Conservation (phyloP, 768 basidiomycete species). For the Boletus patriciae region DNA sequence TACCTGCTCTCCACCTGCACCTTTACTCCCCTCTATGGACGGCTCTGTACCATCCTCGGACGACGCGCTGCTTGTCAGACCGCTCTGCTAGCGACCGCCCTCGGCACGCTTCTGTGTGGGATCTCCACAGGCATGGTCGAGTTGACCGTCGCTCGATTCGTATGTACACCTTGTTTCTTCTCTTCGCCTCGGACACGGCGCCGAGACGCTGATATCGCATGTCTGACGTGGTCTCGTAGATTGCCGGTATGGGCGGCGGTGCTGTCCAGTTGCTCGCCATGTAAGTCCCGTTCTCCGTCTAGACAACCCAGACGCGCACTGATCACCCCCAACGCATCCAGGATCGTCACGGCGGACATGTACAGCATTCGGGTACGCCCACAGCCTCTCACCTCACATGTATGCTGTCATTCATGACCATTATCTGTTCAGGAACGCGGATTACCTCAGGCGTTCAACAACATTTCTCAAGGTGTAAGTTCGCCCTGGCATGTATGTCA, state of each 20-base stretch:
- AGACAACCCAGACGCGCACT: not conserved
- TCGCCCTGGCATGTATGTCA: not conserved
- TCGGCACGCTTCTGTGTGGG: slow-evolving; percentile 18
- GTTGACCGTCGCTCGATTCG: slow-evolving; percentile 15
- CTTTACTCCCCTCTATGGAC: slow-evolving; percentile 21
- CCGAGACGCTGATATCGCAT: not conserved
- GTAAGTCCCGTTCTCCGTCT: not conserved
- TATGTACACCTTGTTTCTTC: slow-evolving; percentile 24
- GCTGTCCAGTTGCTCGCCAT: slow-evolving; percentile 23
- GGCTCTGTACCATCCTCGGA: slow-evolving; percentile 18
- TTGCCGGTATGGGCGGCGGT: slow-evolving; percentile 24
- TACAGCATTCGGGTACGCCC: slow-evolving; percentile 18
- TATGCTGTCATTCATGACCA: not conserved
- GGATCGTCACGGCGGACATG: slow-evolving; percentile 25
- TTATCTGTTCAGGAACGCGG: slow-evolving; percentile 2
- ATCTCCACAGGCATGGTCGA: slow-evolving; percentile 9
- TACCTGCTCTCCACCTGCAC: slow-evolving; percentile 19
- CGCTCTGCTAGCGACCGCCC: slow-evolving; percentile 4
- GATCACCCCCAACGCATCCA: not conserved
- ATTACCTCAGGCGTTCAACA: slow-evolving; percentile 48
- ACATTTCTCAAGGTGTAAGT: slow-evolving; percentile 18
- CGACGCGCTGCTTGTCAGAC: slow-evolving; percentile 14
- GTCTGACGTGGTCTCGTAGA: slow-evolving; percentile 1
- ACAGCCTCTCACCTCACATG: not conserved
- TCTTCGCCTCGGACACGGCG: not conserved